phyloP scores from a whole-genome alignment of 306 rosid genomes.

The Sindora glabra region DNA sequence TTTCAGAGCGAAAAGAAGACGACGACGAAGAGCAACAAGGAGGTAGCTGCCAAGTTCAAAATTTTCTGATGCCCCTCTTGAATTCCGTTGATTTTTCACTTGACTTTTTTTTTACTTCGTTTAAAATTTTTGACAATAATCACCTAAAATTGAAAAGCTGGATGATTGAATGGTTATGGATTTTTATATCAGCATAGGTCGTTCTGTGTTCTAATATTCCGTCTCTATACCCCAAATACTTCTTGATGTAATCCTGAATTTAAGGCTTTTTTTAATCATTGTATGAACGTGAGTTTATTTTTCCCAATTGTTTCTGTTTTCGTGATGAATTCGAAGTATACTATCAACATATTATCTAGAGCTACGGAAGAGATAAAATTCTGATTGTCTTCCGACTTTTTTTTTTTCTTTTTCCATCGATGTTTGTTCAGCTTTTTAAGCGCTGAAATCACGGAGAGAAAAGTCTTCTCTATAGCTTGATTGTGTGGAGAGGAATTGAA shows the following conservation, averaged over 20 bases:
- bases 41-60: constrained; percentile 34
- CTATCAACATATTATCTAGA: no score
- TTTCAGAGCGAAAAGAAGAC: constrained; percentile 12
- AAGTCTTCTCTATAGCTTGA: constrained; percentile 17
- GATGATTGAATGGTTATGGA: not conserved
- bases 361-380: no score
- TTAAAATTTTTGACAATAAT: not conserved
- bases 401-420: not conserved
- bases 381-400: not conserved
- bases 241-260: no score
- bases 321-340: no score
- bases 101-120: no score
- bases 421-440: constrained; percentile 28
- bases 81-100: not conserved
- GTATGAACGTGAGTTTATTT: no score
- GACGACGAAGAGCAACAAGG: not conserved
- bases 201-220: no score
- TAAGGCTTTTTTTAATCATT: no score
- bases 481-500: constrained; percentile 58
- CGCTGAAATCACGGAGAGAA: constrained; percentile 53
- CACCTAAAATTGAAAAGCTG: not conserved
- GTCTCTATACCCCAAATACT: no score
- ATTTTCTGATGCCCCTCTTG: not conserved
- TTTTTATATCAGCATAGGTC: not conserved
- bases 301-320: no score